These are phyloP conservation scores for Epichloe brachyelytri DNA, from an alignment of 2,329 filamentous ascomycete species.

Conservation along the genomic window DNA sequence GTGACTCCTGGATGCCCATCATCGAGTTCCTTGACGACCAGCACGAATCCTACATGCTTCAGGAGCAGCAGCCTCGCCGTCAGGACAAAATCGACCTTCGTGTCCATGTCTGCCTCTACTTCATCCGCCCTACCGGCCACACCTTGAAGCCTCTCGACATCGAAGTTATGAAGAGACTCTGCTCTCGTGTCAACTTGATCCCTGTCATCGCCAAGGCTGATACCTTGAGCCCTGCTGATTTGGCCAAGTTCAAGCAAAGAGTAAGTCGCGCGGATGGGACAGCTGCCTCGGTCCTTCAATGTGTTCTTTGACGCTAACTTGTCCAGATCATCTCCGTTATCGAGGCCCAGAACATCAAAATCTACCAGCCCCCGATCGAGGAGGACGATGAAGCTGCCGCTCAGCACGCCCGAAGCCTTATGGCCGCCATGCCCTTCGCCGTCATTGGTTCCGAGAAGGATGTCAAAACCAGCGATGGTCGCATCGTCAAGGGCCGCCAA, in stretches of 20 bases:
- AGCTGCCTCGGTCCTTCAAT: background rate
- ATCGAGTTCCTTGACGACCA: slow-evolving; percentile 99
- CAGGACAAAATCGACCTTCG: slow-evolving; percentile 98
- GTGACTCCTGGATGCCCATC: slow-evolving; percentile 99
- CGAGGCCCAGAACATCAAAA: slow-evolving; percentile 98
- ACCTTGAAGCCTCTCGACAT: slow-evolving; percentile 98
- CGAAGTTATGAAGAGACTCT: slow-evolving; percentile 99
- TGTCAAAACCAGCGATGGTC: slow-evolving; percentile 88
- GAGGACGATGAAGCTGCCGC: slow-evolving; percentile 96
- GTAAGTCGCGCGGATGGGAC: slow-evolving; percentile 38
- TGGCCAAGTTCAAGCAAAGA: slow-evolving; percentile 89
- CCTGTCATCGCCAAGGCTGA: slow-evolving; percentile 98
- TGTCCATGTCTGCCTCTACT: slow-evolving; percentile 97
- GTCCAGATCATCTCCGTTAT: slow-evolving; percentile 81
- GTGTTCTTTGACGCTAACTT: slow-evolving; percentile 6
- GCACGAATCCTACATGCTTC: slow-evolving; percentile 99
- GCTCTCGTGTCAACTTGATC: slow-evolving; percentile 95
- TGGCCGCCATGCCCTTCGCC: slow-evolving; percentile 95
- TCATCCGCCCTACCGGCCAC: slow-evolving; percentile 96
- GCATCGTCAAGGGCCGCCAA: slow-evolving; percentile 96
- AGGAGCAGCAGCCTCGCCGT: slow-evolving; percentile 97
- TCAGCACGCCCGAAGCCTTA: slow-evolving; percentile 85
- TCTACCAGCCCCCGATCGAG: slow-evolving; percentile 95
- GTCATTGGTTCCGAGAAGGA: slow-evolving; percentile 99
- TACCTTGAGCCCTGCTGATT: slow-evolving; percentile 83